Evolutionary conservation across 192 early-diverging fungal genomes (phyloP), one percentile per base, ranked within the genome.

Genomic region (Gonapodya sp.): DNA sequence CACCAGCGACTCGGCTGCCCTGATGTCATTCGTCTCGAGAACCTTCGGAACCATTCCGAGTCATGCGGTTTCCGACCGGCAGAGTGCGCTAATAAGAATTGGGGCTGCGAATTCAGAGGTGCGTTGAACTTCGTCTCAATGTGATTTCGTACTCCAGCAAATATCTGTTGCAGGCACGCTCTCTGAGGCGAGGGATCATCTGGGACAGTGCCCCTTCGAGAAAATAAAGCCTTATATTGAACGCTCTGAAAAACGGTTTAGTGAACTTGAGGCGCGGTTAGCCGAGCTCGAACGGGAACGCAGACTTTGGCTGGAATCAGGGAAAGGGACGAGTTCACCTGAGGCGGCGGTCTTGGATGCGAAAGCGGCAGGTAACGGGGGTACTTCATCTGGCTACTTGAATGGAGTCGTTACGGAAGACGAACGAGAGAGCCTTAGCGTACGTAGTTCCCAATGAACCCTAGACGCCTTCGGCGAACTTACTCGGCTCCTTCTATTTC

Each of bases 31-130:
- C 84, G 86, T 0, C 86, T 87, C 36, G 89, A 92, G 72, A 83
- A 83, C 0, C 80, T 91, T 14, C 81, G 84, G 34, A 64, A 86
- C 35, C 91, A 92, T 80, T 80, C 83, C 0, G 81, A 83, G 24
- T 83, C 83, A 32, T 92, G 91, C 78, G 84, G 80, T 18, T 92
- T 86, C 80, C 81, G 80, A 1, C 85, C 86, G 1, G 83, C 83
- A 2, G 31, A 82, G 31, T 92, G 91, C 79, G 36, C 81, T 30
- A 87, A 91, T 81, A 82, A 79, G 36, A 46, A 34, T 18, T 82
- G 85, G 2, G 91, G 91, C 8, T 91, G 89, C 81, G 81, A 80
- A 32, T 92, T 89, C 80, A 85, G 85, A 78, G 88, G 87, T 84
- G 79, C 18, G 2, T 1, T 1, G 18, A 30, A n/a, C n/a, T n/a